A percentile compares a stretch with the other conserved stretches of the same genome.
phyloP scores from a whole-genome alignment of 352 stramenopile genomes.

The Thraustochytrium sp. region DNA sequence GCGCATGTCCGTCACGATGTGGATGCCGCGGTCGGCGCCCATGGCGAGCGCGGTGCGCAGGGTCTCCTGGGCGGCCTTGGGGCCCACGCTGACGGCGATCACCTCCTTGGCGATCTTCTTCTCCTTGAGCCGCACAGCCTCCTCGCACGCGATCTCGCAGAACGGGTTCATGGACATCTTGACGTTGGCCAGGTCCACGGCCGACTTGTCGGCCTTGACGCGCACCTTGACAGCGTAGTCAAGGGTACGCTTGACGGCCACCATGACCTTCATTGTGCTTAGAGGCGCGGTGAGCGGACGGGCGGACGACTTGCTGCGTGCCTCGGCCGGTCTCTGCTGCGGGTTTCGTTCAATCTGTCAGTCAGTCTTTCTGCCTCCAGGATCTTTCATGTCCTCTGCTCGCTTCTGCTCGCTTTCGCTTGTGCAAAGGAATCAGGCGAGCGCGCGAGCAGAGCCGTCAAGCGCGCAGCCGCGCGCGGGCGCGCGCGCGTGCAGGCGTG shows the following conservation, averaged over 20 bases:
- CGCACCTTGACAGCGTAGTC: constrained; percentile 50
- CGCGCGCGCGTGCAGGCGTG: no score
- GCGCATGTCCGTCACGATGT: constrained; percentile 90
- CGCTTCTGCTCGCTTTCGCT: no score
- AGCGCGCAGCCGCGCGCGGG: no score
- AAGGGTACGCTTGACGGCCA: constrained; percentile 20
- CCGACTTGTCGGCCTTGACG: constrained; percentile 49
- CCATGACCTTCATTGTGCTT: constrained; percentile 20
- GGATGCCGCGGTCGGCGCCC: constrained; percentile 88
- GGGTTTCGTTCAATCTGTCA: no score
- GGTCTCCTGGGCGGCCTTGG: constrained; percentile 80
- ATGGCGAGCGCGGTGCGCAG: constrained; percentile 56
- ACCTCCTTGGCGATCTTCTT: constrained; percentile 85
- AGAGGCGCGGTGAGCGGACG: no score
- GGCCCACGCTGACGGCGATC: constrained; percentile 75
- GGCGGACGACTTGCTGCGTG: no score
- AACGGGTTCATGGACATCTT: constrained; percentile 99
- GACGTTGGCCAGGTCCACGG: constrained; percentile 87
- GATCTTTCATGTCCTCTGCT: no score
- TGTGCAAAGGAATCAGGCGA: no score
- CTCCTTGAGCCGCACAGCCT: constrained; percentile 97
- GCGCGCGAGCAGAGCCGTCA: no score
- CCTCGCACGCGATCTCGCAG: constrained; percentile 96
- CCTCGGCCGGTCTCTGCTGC: no score
- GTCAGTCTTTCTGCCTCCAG: no score